Evolutionary conservation across 345 rosid genomes (phyloP).

Genomic region (Ceriops tagal): DNA sequence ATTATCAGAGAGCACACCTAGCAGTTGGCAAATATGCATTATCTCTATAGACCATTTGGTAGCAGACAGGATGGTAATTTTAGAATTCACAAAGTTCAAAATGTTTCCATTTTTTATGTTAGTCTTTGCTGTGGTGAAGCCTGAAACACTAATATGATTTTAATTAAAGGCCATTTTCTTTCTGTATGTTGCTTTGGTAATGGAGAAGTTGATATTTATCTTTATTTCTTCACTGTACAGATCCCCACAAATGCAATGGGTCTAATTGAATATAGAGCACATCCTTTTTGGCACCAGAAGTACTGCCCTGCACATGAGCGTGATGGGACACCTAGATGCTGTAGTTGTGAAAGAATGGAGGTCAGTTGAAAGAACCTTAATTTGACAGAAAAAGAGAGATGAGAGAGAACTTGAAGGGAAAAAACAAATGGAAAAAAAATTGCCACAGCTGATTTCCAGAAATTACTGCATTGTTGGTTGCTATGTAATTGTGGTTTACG

Average conservation of each 20-base stretch:
- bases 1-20: not conserved
- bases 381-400: not conserved
- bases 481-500: not conserved
- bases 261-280: conserved; percentile 66
- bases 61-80: no score
- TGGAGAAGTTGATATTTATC: not conserved
- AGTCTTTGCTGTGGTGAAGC: not conserved
- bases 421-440: not conserved
- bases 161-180: not conserved
- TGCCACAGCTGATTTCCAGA: no score
- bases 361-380: conserved; percentile 36
- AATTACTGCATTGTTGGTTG: no score
- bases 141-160: not conserved
- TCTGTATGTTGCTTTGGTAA: no score
- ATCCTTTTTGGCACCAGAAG: conserved; percentile 82
- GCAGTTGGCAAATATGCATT: no score
- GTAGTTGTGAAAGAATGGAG: conserved; percentile 85
- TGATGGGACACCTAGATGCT: conserved; percentile 76
- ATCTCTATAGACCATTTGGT: no score
- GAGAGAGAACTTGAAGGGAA: not conserved
- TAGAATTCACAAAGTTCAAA: no score
- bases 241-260: conserved; percentile 69
- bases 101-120: no score
- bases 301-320: conserved; percentile 93
- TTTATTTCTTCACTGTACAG: conserved; percentile 30